Base-by-base conservation (phyloP, 768 basidiomycete species). In the Pleurotus tuoliensis region DNA sequence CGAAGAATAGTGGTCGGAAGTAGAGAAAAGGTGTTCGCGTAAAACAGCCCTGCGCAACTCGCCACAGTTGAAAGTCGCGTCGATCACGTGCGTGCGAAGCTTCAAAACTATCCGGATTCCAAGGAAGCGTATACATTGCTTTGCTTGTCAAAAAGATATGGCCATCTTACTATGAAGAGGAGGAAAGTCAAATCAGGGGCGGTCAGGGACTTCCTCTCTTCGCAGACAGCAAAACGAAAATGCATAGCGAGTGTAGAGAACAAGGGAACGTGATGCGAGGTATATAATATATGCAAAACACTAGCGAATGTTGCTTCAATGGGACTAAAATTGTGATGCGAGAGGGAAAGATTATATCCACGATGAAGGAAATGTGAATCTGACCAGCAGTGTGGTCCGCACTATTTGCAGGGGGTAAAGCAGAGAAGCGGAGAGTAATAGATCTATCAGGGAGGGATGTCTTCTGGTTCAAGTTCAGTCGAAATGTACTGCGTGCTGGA, bases 401-500 rank as follows among this genome's bases (percentile, higher is more conserved):
- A 53, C 24, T 44, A 44, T 44, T 44, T 44, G 41, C 41, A 44
- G 24, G 39, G 39, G 12, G 40, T 18, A 50, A 34, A 15, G 48
- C 25, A 27, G 48, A 27, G 34, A 34, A 50, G 34, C 3, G 39
- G 18, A 25, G 27, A 53, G 16, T 9, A 15, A 3, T 47, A 16
- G 43, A 18, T 6, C 18, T 9, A 24, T 34, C 37, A 25, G 8
- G 34, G 38, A 53, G 51, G 51, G 7, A 22, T 20, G 12, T 34
- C 39, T n/a, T 53, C 51, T 8, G 39, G 51, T 20, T 53, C 51
- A 24, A 53, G 22, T 20, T 22, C 39, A n/a, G 6, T n/a, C 39
- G 38, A 11, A 30, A 34, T 22, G 30, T 11, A 34, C 30, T 34
- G 30, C 30, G 30, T 51, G n/a, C 76, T 73, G 62, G 81, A 77